Percentiles rank a stretch among this genome's conserved stretches.
These are phyloP conservation scores for Pyropia haitanensis DNA, from an alignment of 23 red algal species.

Conservation along the genomic window DNA sequence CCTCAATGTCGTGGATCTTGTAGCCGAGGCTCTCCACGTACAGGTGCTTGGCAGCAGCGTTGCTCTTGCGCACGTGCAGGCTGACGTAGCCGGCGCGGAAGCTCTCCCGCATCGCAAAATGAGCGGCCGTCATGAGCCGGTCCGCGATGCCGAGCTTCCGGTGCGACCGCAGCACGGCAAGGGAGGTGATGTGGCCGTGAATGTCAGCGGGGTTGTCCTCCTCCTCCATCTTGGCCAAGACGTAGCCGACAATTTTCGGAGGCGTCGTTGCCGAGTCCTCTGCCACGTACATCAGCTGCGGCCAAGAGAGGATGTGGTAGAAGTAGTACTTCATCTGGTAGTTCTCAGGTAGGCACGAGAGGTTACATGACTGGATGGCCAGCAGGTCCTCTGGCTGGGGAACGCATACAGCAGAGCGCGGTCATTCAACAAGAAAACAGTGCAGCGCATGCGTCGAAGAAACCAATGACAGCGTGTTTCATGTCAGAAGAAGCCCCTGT, in stretches of 20 bases:
- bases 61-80: constrained; percentile 92
- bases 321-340: constrained; percentile 99
- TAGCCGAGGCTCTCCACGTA: constrained; percentile 84
- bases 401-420: not conserved
- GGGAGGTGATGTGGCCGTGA: constrained; percentile 95
- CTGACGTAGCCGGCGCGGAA: constrained; percentile 72
- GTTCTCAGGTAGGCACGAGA: constrained; percentile 94
- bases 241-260: constrained; percentile 81
- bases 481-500: not conserved
- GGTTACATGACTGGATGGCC: constrained; percentile 87
- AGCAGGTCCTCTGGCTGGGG: constrained; percentile 69
- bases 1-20: constrained; percentile 75
- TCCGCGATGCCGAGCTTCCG: constrained; percentile 81
- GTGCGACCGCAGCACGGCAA: constrained; percentile 86
- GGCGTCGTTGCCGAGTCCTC: constrained; percentile 51
- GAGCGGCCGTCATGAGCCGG: constrained; percentile 80
- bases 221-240: constrained; percentile 98
- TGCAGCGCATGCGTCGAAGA: not conserved
- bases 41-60: constrained; percentile 91
- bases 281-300: constrained; percentile 93
- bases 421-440: not conserved
- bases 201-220: constrained; percentile 28
- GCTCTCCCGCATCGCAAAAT: constrained; percentile 79
- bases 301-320: constrained; percentile 95
- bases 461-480: not conserved